Evolutionary conservation across 2,329 filamentous ascomycete genomes (phyloP).

Genomic region (Clonostachys rhizophaga): DNA sequence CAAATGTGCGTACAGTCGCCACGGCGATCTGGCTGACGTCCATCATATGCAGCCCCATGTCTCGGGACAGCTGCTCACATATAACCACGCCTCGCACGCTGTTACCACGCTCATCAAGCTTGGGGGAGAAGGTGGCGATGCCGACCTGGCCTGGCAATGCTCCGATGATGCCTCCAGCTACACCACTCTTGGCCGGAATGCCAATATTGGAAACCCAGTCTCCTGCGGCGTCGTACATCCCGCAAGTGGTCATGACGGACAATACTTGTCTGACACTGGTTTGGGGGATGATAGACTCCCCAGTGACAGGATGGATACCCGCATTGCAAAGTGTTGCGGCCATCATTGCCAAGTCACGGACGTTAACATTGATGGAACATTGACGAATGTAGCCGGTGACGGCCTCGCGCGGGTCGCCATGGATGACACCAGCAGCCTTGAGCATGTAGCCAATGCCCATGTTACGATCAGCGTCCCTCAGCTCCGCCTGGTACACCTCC

Average conservation of each 20-base stretch:
- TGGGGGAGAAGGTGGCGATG: conserved; percentile 21
- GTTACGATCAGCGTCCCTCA: conserved; percentile 23
- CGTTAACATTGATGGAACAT: conserved; percentile 33
- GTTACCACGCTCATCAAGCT: conserved; percentile 22
- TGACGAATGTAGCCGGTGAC: conserved; percentile 32
- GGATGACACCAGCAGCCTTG: conserved; percentile 30
- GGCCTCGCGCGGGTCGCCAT: conserved; percentile 22
- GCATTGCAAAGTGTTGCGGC: conserved; percentile 29
- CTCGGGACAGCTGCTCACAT: conserved; percentile 19
- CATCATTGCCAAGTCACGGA: conserved; percentile 31
- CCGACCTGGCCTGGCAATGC: conserved; percentile 22
- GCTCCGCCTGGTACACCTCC: conserved; percentile 29
- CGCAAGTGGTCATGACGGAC: conserved; percentile 34
- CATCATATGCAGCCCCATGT: conserved; percentile 28
- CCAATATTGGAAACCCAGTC: conserved; percentile 30
- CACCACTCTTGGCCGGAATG: conserved; percentile 29
- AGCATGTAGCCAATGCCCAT: conserved; percentile 32
- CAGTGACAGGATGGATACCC: conserved; percentile 24
- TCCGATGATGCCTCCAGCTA: conserved; percentile 23
- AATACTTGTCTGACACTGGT: conserved; percentile 29
- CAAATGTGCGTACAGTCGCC: conserved; percentile 18
- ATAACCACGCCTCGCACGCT: conserved; percentile 23
- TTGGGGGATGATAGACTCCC: conserved; percentile 24
- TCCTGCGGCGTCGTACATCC: conserved; percentile 33
- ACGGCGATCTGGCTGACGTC: conserved; percentile 22